phyloP scores from a whole-genome alignment of 345 rosid genomes.

The Linum tenue region DNA sequence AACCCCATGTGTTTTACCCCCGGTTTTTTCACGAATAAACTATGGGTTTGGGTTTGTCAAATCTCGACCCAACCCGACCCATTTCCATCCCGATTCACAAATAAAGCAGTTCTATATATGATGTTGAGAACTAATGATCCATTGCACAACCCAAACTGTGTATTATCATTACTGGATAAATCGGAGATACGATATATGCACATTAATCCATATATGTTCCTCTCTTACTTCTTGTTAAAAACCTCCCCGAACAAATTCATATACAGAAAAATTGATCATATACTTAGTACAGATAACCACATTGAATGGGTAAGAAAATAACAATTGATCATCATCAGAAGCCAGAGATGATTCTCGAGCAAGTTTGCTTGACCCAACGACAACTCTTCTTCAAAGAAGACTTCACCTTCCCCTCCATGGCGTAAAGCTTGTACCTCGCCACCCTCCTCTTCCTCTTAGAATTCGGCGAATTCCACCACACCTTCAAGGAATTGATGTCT shows the following conservation, averaged over 20 bases:
- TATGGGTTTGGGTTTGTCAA: no score
- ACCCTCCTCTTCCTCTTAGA: conserved; percentile 7
- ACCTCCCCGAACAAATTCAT: no score
- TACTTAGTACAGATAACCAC: background rate
- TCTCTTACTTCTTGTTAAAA: no score
- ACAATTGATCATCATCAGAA: background rate
- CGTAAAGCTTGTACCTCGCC: conserved; percentile 34
- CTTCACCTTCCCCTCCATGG: conserved; percentile 41
- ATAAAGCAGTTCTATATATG: no score
- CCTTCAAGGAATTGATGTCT: background rate
- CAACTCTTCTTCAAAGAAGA: conserved; percentile 33
- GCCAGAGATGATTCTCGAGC: conserved; percentile 26
- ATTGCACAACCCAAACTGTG: background rate
- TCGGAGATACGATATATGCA: background rate
- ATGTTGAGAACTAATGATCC: no score
- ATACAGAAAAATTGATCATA: background rate
- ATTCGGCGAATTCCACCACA: conserved; percentile 7
- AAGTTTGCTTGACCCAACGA: conserved; percentile 46
- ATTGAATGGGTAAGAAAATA: background rate
- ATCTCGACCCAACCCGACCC: no score
- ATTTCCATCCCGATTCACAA: no score
- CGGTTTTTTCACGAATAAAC: no score
- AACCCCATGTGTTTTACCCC: no score
- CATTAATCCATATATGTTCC: background rate
- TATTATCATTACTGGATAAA: background rate